phyloP scores from a whole-genome alignment of 2,329 filamentous ascomycete genomes.

The Aspergillus calidoustus region DNA sequence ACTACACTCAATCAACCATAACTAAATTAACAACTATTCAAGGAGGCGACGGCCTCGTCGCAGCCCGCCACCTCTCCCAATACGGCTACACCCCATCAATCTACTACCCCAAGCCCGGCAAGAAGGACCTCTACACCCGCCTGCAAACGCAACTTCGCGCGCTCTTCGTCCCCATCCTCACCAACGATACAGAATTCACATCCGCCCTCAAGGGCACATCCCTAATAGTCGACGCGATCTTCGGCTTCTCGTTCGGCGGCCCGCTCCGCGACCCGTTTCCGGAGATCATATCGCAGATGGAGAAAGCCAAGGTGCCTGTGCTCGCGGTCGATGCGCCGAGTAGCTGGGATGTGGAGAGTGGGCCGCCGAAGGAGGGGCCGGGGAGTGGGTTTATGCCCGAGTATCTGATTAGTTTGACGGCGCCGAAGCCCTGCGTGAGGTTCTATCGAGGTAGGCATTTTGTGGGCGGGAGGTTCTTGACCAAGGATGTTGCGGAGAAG shows the following conservation, averaged over 20 bases:
- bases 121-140: slow-evolving; percentile 80
- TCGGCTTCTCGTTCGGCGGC: slow-evolving; percentile 92
- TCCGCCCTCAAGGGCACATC: slow-evolving; percentile 69
- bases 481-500: slow-evolving; percentile 76
- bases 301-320: slow-evolving; percentile 74
- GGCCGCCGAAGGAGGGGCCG: slow-evolving; percentile 76
- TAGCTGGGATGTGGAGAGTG: slow-evolving; percentile 89
- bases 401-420: slow-evolving; percentile 84
- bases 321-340: slow-evolving; percentile 91
- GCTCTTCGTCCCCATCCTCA: slow-evolving; percentile 74
- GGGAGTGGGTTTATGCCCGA: slow-evolving; percentile 81
- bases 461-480: slow-evolving; percentile 86
- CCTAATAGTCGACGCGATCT: slow-evolving; percentile 90
- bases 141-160: slow-evolving; percentile 83
- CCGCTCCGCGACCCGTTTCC: slow-evolving; percentile 93
- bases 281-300: slow-evolving; percentile 75
- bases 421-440: slow-evolving; percentile 86
- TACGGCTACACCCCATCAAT: slow-evolving; percentile 89
- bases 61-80: slow-evolving; percentile 86
- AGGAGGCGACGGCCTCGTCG: slow-evolving; percentile 94
- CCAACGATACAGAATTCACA: slow-evolving; percentile 71
- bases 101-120: slow-evolving; percentile 91
- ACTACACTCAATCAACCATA: neutral
- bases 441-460: slow-evolving; percentile 89
- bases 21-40: neutral